Conservation (phyloP, 352 stramenopile species). For the Globisporangium solare region DNA sequence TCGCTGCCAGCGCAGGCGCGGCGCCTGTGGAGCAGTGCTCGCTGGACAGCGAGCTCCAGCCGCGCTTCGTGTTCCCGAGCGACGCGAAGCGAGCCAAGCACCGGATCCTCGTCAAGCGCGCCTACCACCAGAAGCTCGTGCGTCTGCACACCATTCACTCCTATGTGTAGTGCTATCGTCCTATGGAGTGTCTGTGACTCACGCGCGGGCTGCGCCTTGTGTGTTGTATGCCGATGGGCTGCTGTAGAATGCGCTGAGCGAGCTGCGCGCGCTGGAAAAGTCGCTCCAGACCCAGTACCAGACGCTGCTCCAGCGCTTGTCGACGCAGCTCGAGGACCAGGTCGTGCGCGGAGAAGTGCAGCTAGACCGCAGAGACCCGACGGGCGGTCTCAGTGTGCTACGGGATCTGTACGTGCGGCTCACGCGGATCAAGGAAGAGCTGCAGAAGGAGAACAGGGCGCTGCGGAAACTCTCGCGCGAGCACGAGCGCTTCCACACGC, state of each 20-base stretch:
- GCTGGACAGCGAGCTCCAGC: too few species aligned
- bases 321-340: slow-evolving; percentile 8
- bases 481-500: slow-evolving; percentile 29
- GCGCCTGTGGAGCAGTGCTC: too few species aligned
- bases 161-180: too few species aligned
- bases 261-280: slow-evolving; percentile 24
- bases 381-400: neutral
- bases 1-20: too few species aligned
- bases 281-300: slow-evolving; percentile 29
- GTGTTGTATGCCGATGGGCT: neutral
- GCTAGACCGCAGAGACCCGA: neutral
- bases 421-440: slow-evolving; percentile 22
- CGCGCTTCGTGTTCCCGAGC: neutral
- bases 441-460: slow-evolving; percentile 24
- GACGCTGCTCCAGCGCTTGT: slow-evolving; percentile 14
- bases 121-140: slow-evolving; percentile 31
- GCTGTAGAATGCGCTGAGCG: slow-evolving; percentile 25
- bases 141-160: neutral
- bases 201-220: neutral
- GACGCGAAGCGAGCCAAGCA: slow-evolving; percentile 15
- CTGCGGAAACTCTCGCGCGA: slow-evolving; percentile 18
- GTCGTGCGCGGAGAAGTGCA: slow-evolving; percentile 9
- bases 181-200: neutral
- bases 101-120: slow-evolving; percentile 29
- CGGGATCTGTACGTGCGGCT: slow-evolving; percentile 27